Evolutionary conservation across 495 filamentous ascomycete genomes (phyloP).

Genomic region (Penicillium salamii): DNA sequence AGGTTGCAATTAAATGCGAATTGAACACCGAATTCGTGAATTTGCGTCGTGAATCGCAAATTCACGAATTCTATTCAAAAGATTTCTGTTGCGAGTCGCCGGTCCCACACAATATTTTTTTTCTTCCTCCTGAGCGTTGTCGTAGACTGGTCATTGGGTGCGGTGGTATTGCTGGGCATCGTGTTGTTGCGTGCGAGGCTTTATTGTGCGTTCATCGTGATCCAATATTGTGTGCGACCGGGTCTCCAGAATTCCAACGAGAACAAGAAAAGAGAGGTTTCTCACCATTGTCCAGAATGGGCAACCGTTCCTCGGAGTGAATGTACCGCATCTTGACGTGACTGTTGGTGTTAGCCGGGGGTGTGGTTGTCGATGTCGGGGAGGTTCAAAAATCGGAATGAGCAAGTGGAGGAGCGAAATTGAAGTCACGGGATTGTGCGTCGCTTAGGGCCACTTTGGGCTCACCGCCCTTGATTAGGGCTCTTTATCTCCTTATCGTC

Average conservation of each 20-base stretch:
- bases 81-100: constrained; percentile 3
- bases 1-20: not conserved
- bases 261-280: constrained; percentile 20
- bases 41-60: no score
- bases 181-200: not conserved
- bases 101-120: constrained; percentile 11
- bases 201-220: not conserved
- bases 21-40: not conserved
- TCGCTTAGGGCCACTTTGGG: constrained; percentile 43
- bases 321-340: constrained; percentile 93
- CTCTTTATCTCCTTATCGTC: constrained; percentile 27
- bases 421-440: constrained; percentile 48
- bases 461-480: constrained; percentile 38
- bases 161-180: not conserved
- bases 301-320: constrained; percentile 90
- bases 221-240: constrained; percentile 11
- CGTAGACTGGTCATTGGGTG: not conserved
- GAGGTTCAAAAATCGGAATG: constrained; percentile 46
- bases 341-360: constrained; percentile 47
- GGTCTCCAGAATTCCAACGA: not conserved
- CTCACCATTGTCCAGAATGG: constrained; percentile 95
- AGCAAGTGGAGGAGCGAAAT: constrained; percentile 48
- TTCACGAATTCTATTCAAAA: constrained; percentile 1
- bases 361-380: constrained; percentile 46
- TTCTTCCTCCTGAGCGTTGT: not conserved